Evolutionary conservation across 2,329 filamentous ascomycete species (phyloP).

Genomic region (Aspergillus eucalypticola): DNA sequence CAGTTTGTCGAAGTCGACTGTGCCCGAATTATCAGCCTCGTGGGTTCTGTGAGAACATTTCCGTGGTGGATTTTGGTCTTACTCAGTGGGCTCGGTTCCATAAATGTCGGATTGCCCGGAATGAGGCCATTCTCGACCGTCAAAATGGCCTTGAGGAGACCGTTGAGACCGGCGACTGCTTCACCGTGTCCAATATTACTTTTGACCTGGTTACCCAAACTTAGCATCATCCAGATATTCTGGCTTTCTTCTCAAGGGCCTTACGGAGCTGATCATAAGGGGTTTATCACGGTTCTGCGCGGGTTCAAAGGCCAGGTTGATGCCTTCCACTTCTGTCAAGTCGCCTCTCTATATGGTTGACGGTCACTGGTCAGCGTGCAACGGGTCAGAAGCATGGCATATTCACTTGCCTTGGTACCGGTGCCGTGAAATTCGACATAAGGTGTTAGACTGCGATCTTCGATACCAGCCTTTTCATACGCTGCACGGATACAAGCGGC

Average conservation of each 20-base stretch:
- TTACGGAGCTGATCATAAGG: constrained; percentile 25
- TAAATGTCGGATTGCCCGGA: constrained; percentile 30
- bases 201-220: constrained; percentile 20
- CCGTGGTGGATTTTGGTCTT: too few species aligned
- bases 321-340: constrained; percentile 25
- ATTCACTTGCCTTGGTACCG: constrained; percentile 26
- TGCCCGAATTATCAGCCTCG: too few species aligned
- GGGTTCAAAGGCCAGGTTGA: constrained; percentile 21
- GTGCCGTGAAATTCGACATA: constrained; percentile 47
- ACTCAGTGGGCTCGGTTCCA: constrained; percentile 18
- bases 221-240: too few species aligned
- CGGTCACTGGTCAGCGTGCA: not conserved
- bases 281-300: not conserved
- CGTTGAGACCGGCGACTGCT: constrained; percentile 27
- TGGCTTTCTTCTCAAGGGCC: too few species aligned
- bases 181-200: constrained; percentile 31
- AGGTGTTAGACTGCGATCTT: constrained; percentile 26
- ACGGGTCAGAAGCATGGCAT: not conserved
- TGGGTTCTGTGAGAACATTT: too few species aligned
- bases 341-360: constrained; percentile 24
- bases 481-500: constrained; percentile 3
- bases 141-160: constrained; percentile 28
- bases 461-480: constrained; percentile 27
- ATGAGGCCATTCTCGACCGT: constrained; percentile 29
- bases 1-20: constrained; percentile 22